Base-by-base conservation (phyloP, 2,329 filamentous ascomycete species). In the Sordariomycetes sp. region DNA sequence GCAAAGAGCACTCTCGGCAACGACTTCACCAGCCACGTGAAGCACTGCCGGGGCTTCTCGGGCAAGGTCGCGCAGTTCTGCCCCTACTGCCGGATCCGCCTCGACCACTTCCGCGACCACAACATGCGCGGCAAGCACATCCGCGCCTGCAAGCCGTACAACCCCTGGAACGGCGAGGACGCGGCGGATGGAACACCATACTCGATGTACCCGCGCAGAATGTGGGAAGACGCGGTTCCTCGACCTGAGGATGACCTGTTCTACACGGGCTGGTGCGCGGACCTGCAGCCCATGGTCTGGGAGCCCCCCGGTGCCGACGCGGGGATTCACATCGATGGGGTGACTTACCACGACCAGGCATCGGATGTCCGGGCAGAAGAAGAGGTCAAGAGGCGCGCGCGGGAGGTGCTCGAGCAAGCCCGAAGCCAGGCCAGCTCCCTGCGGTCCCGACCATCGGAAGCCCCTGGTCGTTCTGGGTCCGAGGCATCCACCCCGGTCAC, bases 41-140 rank as follows among this genome's bases (percentile, higher is more conserved):
- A 57, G 24, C 34, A 60, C 36, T 65, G 63, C 52, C 25, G 32
- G 7, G 63, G 62, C 10, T 64, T 62, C 54, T 55, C 35, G 15
- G 56, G 58, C 34, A 51, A 42, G 12, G 12, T 61, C 6, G 62
- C 57, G 39, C 58, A 59, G 50, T 64, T 61, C 57, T 65, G 63
- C 39, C 61, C 63, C 2, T 65, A 62, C 54, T 65, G 63, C 57
- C 56, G 53, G n/a, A 34, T 53, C 10, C 8, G 52, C 10, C 56
- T 60, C 17, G 20, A 17, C 12, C 24, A 39, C 32, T 42, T 56
- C n/a, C 52, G 39, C 32, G 25, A 24, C 8, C 20, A 24, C 3
- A 35, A 57, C 20, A 24, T 57, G 10, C 54, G 55, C 32, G 45
- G 53, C 25, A 57, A 35, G 22, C 60, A 61, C 17, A 61, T 61